Conservation (phyloP, 2,329 filamentous ascomycete genomes). For the Aureobasidium sp. region DNA sequence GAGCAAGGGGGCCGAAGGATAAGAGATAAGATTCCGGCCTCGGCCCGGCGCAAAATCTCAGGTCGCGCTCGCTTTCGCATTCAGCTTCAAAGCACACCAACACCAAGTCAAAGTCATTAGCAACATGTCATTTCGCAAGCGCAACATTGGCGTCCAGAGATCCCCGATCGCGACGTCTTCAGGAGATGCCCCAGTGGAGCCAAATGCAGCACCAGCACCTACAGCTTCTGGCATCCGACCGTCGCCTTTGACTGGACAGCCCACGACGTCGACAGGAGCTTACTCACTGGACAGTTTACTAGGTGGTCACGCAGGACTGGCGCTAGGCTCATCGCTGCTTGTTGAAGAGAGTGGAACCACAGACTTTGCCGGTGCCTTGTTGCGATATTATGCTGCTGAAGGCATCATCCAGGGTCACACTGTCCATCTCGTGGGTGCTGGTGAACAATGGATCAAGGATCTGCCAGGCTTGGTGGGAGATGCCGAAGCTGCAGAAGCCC, state of each 20-base stretch:
- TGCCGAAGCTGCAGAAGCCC: conserved; percentile 34
- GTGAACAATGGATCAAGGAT: conserved; percentile 73
- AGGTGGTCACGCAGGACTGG: conserved; percentile 77
- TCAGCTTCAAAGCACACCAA: too few relatives aligned
- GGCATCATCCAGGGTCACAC: conserved; percentile 86
- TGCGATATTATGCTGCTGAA: conserved; percentile 88
- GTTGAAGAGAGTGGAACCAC: conserved; percentile 88
- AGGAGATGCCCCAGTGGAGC: conserved; percentile 16
- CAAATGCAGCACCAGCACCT: neutral
- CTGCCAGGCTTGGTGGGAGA: conserved; percentile 64
- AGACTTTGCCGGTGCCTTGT: conserved; percentile 77
- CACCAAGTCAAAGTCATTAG: neutral
- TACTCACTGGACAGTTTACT: conserved; percentile 76
- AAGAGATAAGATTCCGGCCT: conserved; percentile 1
- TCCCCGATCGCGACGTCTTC: conserved; percentile 8
- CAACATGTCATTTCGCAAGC: conserved; percentile 61
- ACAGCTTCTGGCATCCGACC: conserved; percentile 58
- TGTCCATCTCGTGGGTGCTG: conserved; percentile 76
- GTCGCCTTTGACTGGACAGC: conserved; percentile 79
- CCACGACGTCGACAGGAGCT: conserved; percentile 86
- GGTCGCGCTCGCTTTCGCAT: neutral
- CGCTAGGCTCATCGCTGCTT: conserved; percentile 72
- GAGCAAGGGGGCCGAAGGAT: neutral
- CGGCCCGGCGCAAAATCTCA: conserved; percentile 9
- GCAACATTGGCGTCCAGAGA: conserved; percentile 44